A percentile compares a stretch with the other conserved stretches of the same genome.
Evolutionary conservation across 345 rosid genomes (phyloP).

Genomic region (Eucalyptus caleyi): DNA sequence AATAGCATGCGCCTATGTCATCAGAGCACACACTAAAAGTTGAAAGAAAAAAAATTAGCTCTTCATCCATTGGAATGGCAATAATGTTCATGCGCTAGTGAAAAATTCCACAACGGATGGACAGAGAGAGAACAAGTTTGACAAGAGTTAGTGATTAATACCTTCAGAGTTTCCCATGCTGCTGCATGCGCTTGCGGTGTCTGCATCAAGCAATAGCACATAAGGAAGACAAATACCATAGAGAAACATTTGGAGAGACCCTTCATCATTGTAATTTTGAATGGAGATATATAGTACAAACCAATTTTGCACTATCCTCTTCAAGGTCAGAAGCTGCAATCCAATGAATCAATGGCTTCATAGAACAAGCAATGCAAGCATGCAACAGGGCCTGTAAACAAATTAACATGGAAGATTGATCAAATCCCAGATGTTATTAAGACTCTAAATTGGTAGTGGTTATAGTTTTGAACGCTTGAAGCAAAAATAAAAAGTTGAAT

Average conservation of each 20-base stretch:
- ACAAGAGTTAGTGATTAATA: background rate
- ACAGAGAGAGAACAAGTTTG: background rate
- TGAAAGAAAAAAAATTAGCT: background rate
- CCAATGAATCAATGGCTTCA: conserved; percentile 82
- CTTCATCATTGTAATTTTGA: background rate
- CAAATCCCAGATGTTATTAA: background rate
- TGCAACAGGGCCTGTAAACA: conserved; percentile 83
- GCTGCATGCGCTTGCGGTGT: conserved; percentile 73
- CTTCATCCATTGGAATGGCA: background rate
- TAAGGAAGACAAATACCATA: background rate
- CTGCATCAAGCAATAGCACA: conserved; percentile 17
- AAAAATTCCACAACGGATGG: background rate
- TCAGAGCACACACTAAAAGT: background rate
- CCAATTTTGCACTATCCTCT: conserved; percentile 60
- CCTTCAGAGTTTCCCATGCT: conserved; percentile 90
- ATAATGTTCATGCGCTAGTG: background rate
- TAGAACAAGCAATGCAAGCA: conserved; percentile 85
- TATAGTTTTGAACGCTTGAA: background rate
- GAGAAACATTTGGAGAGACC: background rate
- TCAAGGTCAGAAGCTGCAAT: conserved; percentile 98
- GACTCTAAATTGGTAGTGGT: background rate
- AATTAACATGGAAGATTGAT: background rate
- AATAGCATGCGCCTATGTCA: background rate
- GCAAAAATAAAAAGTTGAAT: background rate
- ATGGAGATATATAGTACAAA: conserved; percentile 7